phyloP scores from a whole-genome alignment of 2,329 filamentous ascomycete species.

The Colletotrichum spaethianum region DNA sequence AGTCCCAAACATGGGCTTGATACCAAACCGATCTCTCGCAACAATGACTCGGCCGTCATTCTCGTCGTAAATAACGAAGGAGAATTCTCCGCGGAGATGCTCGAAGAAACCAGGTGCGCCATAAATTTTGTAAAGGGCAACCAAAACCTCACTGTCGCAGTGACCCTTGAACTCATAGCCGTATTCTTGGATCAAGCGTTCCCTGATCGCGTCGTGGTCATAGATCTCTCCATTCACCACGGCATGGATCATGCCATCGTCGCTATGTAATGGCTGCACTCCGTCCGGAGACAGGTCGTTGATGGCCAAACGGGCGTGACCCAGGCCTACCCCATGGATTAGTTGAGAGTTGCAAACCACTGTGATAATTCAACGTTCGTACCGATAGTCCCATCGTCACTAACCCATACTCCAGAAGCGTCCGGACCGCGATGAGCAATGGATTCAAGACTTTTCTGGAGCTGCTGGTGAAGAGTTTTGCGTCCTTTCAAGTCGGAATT shows the following conservation, averaged over 20 bases:
- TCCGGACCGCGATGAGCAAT: slow-evolving; percentile 52
- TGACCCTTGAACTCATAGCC: slow-evolving; percentile 60
- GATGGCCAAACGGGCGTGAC: slow-evolving; percentile 66
- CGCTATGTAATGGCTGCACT: slow-evolving; percentile 60
- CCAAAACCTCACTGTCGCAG: slow-evolving; percentile 66
- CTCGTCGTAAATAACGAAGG: slow-evolving; percentile 65
- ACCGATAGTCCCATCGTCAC: slow-evolving; percentile 33
- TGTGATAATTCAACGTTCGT: slow-evolving; percentile 11
- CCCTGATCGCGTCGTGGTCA: slow-evolving; percentile 62
- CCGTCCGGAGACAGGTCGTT: slow-evolving; percentile 65
- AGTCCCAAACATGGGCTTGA: slow-evolving; percentile 71
- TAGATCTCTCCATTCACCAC: slow-evolving; percentile 75
- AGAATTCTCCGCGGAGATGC: slow-evolving; percentile 68
- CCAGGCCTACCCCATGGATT: slow-evolving; percentile 50
- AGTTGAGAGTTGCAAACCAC: not conserved
- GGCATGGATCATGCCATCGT: slow-evolving; percentile 59
- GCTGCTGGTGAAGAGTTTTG: slow-evolving; percentile 26
- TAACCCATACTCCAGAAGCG: slow-evolving; percentile 49
- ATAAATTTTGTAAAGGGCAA: slow-evolving; percentile 66
- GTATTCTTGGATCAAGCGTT: slow-evolving; percentile 50
- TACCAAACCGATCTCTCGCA: slow-evolving; percentile 68
- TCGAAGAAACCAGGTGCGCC: slow-evolving; percentile 54
- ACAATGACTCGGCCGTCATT: slow-evolving; percentile 59
- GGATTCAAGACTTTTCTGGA: slow-evolving; percentile 45
- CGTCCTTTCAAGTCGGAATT: not conserved